These are phyloP conservation scores for Fraxinus pennsylvanica DNA, from an alignment of 257 asterid genomes.

Conservation along the genomic window DNA sequence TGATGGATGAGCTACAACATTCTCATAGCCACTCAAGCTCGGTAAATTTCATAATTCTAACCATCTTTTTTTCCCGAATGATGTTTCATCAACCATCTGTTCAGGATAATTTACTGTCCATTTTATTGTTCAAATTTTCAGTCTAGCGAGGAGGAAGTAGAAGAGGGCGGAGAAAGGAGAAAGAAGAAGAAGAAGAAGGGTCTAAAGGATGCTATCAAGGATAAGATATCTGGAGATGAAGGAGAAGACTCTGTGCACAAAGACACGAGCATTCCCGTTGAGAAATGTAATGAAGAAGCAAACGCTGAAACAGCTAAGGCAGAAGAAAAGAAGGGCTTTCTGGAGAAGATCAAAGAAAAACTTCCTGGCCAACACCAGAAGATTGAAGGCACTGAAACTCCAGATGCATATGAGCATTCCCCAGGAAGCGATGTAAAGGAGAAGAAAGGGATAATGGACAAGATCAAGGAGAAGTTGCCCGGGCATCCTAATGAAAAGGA, in stretches of 20 bases:
- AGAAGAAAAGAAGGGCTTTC: slow-evolving; percentile 42
- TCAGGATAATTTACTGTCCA: not conserved
- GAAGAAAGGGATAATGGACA: slow-evolving; percentile 48
- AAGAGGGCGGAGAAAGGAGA: slow-evolving; percentile 38
- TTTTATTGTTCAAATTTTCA: slow-evolving; percentile 21
- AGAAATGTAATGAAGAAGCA: slow-evolving; percentile 25
- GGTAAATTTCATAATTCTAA: not conserved
- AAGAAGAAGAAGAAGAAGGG: slow-evolving; percentile 29
- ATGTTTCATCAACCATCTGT: not conserved
- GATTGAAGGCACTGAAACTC: slow-evolving; percentile 19
- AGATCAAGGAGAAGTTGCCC: slow-evolving; percentile 53
- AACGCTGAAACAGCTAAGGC: slow-evolving; percentile 21
- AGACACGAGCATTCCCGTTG: slow-evolving; percentile 14
- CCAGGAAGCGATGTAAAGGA: slow-evolving; percentile 32
- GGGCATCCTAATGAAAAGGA: slow-evolving; percentile 33
- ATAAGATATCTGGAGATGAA: too few species aligned
- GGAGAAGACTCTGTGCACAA: not conserved
- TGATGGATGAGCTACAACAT: slow-evolving; percentile 40
- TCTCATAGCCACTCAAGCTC: slow-evolving; percentile 36
- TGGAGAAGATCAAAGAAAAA: slow-evolving; percentile 50
- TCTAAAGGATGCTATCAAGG: slow-evolving; percentile 33
- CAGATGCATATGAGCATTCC: slow-evolving; percentile 33
- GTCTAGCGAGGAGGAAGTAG: slow-evolving; percentile 54
- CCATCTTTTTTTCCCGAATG: too few species aligned
- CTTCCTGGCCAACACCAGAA: slow-evolving; percentile 47